Evolutionary conservation across 1,284 basidiomycete genomes (phyloP), one percentile per base, ranked within the genome.

Genomic region (Rugosomyces carneus): DNA sequence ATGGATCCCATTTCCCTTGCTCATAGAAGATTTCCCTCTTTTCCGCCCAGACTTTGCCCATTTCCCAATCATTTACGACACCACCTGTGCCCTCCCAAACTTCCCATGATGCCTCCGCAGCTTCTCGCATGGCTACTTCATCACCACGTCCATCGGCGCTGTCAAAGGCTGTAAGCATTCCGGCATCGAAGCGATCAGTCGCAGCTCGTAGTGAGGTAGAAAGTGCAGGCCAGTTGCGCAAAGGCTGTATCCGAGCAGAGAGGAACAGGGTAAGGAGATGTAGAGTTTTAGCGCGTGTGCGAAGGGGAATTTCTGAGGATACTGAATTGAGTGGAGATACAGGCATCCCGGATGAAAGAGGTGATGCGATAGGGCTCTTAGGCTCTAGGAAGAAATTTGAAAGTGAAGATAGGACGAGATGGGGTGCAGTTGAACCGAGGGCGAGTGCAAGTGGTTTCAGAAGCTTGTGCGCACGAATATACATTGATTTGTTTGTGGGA

Each of bases 11-110:
- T 41, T 75, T 73, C 2, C 75, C 80, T 48, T 81, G 78, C 57
- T 91, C 85, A 62, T 94, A 96, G 59, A 97, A 92, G n/a, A 96
- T 81, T 60, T 94, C 91, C 23, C 87, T 71, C 67, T 95, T 95
- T 66, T 97, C 93, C 1, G 89, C 82, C 89, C 94, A 97, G 15
- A 93, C 84, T 45, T 88, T 80, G 0, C 89, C 90, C 70, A 93
- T 81, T 61, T 94, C 92, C 91, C 91, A 94, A 50, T 90, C 88
- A 1, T 49, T 56, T 5, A 37, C 36, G 6, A 18, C 27, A 16
- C 44, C 39, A 6, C 42, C 48, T 7, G 41, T 42, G 5, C 51
- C 50, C 3, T 37, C 73, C 68, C 81, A 90, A 0, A 95, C 78
- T 53, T 85, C 80, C 92, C 91, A 96, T 55, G 88, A 85, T 0